Base-by-base conservation (phyloP, 2,329 filamentous ascomycete genomes). In the Cadophora sp. region DNA sequence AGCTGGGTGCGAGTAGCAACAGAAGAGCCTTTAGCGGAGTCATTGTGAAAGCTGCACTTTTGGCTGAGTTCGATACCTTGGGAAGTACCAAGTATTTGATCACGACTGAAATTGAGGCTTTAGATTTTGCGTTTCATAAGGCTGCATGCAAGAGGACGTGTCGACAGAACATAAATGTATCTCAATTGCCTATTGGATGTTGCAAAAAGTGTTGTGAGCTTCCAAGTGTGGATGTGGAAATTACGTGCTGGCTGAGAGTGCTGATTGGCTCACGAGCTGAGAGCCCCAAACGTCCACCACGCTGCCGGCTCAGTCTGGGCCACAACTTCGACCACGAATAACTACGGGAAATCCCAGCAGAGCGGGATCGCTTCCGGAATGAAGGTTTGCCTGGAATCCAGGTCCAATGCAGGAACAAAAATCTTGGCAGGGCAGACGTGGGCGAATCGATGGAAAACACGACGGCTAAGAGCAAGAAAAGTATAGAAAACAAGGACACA, bases 281-380 rank as follows among this genome's bases (percentile, higher is more conserved):
- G 58, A 9, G 34, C 16, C 58, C 58, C 22, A 61, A 48, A 29
- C 26, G 9, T n/a, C 26, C 37, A 43, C 37, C n/a, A 40, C 24
- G 22, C 37, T 61, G 58, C 37, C 37, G 48, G 24, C n/a, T 9
- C 51, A 61, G 40, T 48, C 58, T 61, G 24, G 58, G 26, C 58
- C 58, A 31, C 58, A 31, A 43, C 14, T 12, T 31, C 24, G 40
- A 61, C 37, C 58, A 29, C 43, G 27, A 51, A 51, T 27, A 16
- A 62, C 60, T 34, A n/a, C 43, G 27, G 43, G 37, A 34, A 24
- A 62, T 62, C 46, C 46, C 60, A 62, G 60, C 60, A 26, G 60
- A 51, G 8, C 60, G 60, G 46, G 27, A 27, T 37, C 19, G 24
- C 16, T 62, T 31, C 60, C 60, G 37, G 22, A 37, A 61, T 61